A percentile compares a stretch with the other conserved stretches of the same genome.
phyloP scores from a whole-genome alignment of 768 basidiomycete species.

The Agaricus sinodeliciosus region DNA sequence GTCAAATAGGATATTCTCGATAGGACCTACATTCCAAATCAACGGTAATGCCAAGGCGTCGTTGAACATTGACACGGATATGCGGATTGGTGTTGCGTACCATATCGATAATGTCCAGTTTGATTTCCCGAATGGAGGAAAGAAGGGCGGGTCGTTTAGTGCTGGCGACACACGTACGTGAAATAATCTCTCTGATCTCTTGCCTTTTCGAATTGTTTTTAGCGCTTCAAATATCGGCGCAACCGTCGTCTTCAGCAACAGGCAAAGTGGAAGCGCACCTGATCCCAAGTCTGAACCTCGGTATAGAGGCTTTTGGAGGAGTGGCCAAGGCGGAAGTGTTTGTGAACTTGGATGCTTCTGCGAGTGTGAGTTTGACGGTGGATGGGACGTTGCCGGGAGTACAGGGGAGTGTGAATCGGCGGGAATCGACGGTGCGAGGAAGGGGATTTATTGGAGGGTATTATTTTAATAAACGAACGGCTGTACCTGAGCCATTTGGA shows the following conservation, averaged over 20 bases:
- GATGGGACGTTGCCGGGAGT: constrained; percentile 12
- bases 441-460: not conserved
- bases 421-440: constrained; percentile 1
- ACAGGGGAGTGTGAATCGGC: not conserved
- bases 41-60: constrained; percentile 27
- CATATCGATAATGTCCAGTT: constrained; percentile 33
- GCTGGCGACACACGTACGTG: constrained; percentile 37
- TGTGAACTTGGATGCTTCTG: constrained; percentile 34
- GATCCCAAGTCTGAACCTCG: constrained; percentile 41
- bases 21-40: constrained; percentile 43
- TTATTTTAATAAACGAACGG: not conserved
- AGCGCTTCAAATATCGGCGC: constrained; percentile 36
- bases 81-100: constrained; percentile 38
- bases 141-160: constrained; percentile 22
- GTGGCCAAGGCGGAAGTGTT: constrained; percentile 31
- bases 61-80: constrained; percentile 30
- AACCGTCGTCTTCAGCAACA: constrained; percentile 31
- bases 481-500: not conserved
- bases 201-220: not conserved
- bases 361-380: constrained; percentile 21
- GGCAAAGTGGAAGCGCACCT: constrained; percentile 40
- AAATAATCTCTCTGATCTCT: no score
- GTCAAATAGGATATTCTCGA: constrained; percentile 30
- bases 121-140: constrained; percentile 34
- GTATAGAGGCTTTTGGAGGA: constrained; percentile 33